These are phyloP conservation scores for Fermentozyma sake DNA, from an alignment of 1,139 yeast genomes.

Conservation along the genomic window DNA sequence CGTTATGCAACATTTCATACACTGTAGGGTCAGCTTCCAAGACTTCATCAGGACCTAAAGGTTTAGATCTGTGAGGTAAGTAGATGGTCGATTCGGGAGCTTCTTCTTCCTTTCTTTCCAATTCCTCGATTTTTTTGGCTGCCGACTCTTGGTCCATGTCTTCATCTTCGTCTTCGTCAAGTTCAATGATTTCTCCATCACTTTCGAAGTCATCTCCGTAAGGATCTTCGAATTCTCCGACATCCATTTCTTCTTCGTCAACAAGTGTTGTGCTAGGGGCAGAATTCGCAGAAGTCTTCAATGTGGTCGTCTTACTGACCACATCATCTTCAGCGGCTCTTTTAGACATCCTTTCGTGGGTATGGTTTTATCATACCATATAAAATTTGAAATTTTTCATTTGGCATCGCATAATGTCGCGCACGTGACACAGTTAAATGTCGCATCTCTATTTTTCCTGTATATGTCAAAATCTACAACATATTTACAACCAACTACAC, in stretches of 20 bases:
- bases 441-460: no score
- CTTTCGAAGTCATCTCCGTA: conserved; percentile 94
- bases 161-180: conserved; percentile 65
- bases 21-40: conserved; percentile 95
- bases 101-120: conserved; percentile 23
- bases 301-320: conserved; percentile 23
- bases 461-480: no score
- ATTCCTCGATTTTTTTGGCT: conserved; percentile 19
- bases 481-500: no score
- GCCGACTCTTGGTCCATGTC: conserved; percentile 45
- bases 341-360: conserved; percentile 48
- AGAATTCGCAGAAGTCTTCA: conserved; percentile 14
- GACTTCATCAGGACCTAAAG: conserved; percentile 92
- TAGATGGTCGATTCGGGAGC: conserved; percentile 44
- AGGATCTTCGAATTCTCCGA: conserved; percentile 93
- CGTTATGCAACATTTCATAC: conserved; percentile 93
- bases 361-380: no score
- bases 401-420: no score
- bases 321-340: conserved; percentile 47
- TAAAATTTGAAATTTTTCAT: no score
- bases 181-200: conserved; percentile 82
- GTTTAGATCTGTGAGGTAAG: conserved; percentile 82
- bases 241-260: conserved; percentile 43
- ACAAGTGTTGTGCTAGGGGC: conserved; percentile 11
- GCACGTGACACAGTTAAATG: no score